Conservation (phyloP, 2,329 filamentous ascomycete species). For the Aspergillus vadensis region DNA sequence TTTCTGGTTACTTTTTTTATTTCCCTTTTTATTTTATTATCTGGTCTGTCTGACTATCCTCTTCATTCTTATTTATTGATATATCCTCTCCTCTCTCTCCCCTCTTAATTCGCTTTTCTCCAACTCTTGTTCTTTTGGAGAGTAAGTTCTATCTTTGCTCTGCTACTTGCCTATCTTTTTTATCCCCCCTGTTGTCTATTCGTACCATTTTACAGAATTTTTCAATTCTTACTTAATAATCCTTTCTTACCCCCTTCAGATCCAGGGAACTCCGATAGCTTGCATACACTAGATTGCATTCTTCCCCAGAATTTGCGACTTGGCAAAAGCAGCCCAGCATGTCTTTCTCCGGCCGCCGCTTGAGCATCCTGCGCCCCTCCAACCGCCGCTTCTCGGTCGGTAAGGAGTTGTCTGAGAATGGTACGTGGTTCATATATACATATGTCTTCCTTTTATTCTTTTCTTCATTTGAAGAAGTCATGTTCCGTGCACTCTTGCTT, state of each 20-base stretch:
- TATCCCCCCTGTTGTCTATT: neutral
- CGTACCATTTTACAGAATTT: neutral
- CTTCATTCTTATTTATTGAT: too few relatives aligned
- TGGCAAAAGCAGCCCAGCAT: constrained; percentile 30
- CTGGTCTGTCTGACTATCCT: too few relatives aligned
- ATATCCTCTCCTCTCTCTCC: too few relatives aligned
- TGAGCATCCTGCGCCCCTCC: constrained; percentile 46
- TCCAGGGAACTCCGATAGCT: neutral
- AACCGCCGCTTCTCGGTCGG: constrained; percentile 44
- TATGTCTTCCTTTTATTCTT: neutral
- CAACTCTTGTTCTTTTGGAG: too few relatives aligned
- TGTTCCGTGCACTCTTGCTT: neutral
- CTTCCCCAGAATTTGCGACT: neutral
- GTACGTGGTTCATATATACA: constrained; percentile 32
- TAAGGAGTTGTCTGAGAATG: constrained; percentile 50
- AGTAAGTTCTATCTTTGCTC: too few relatives aligned
- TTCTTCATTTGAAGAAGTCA: neutral
- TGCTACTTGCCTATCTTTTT: neutral
- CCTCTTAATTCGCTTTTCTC: too few relatives aligned
- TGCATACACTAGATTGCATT: neutral
- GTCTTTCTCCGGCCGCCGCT: constrained; percentile 50
- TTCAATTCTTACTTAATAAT: too few relatives aligned
- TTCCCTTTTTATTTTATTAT: too few relatives aligned
- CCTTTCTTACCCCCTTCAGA: neutral
- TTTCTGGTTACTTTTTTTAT: too few relatives aligned